Evolutionary conservation across 2,329 filamentous ascomycete species (phyloP), one percentile per base, ranked within the genome.

Genomic region (Colletotrichum neosansevieriae): DNA sequence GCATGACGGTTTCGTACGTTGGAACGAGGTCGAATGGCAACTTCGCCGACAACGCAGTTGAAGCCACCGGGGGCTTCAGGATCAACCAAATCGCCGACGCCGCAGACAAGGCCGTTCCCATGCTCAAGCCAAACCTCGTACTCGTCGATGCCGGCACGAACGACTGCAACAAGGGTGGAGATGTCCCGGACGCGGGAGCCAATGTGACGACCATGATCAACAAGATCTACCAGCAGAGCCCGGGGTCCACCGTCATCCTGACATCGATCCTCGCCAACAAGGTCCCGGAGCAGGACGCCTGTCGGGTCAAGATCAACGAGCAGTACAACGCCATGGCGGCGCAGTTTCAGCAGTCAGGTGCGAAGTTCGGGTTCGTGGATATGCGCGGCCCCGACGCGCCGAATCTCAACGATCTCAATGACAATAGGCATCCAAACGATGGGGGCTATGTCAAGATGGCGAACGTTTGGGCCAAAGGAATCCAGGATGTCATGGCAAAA

Each of bases 81-180:
- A 68, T 68, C 15, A 19, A 49, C n/a, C 66, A 68, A 6, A 68
- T 68, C n/a, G 61, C 66, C 5, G 61, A 54, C 2, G 34, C 66
- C 0, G 66, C 66, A 10, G 61, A 68, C 6, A 17, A 32, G 2
- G 54, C 66, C 5, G 61, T 68, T 7, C 68, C 67, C 3, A 36
- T 17, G 47, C 53, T 69, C 2, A 57, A 65, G 42, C 72, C 72
- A 1, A 74, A 74, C 19, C 60, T 74, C n/a, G 60, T 74, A 3
- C 66, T 73, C 4, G 49, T 73, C 47, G 71, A 73, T 36, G 68
- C 57, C 4, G 72, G 72, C 47, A 74, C 72, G 58, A 74, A 74
- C 59, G 70, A 74, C 40, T 72, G 69, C 58, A 69, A 71, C 59
- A 63, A 68, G 42, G 60, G 68, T n/a, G 56, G 50, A 9, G 42